Base-by-base conservation (phyloP, 495 filamentous ascomycete genomes). In the Aspergillus egyptiacus region DNA sequence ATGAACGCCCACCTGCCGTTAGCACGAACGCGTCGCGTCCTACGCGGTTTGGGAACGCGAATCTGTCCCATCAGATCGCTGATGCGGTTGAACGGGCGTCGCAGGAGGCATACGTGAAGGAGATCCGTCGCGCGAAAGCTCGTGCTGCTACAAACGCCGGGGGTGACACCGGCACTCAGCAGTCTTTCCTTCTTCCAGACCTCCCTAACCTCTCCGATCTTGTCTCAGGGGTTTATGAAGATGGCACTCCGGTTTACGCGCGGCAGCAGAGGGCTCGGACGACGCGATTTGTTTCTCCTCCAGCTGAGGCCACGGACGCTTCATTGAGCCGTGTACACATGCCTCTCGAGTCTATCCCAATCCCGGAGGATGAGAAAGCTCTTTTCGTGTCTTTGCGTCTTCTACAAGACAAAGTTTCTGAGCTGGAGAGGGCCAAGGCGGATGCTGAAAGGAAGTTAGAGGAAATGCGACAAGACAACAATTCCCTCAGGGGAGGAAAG, bases 181-280 rank as follows among this genome's bases (percentile, higher is more conserved):
- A 80, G 34, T 85, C 83, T 2, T 84, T 85, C 60, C 68, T 80
- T 40, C 75, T 87, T 22, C 83, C 83, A 7, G 78, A 85, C 38
- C 68, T 85, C 35, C 81, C 83, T 10, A 85, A 87, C 52, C 71
- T 87, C 41, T 84, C 83, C 10, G 85, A 88, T 50, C 72, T 88
- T 14, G 77, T 88, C 5, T 84, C 83, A 22, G 84, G 83, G 51
- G 72, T 79, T 5, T 84, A 81, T 54, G 69, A 83, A 54, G 79
- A 85, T 54, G 80, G 81, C 5, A 83, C 80, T 2, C 81, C 82
- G 7, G 75, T 84, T 8, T 83, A 81, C 62, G 70, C 76, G 9
- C 72, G 72, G 14, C 72, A 69, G 34, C 61, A 64, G 17, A 74
- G 68, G 37, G 48, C 74, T 33, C 77, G 78, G 43, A 63, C 68